A percentile compares a stretch with the other conserved stretches of the same genome.
phyloP scores from a whole-genome alignment of 2,329 filamentous ascomycete species.

The Aspergillus sp. region DNA sequence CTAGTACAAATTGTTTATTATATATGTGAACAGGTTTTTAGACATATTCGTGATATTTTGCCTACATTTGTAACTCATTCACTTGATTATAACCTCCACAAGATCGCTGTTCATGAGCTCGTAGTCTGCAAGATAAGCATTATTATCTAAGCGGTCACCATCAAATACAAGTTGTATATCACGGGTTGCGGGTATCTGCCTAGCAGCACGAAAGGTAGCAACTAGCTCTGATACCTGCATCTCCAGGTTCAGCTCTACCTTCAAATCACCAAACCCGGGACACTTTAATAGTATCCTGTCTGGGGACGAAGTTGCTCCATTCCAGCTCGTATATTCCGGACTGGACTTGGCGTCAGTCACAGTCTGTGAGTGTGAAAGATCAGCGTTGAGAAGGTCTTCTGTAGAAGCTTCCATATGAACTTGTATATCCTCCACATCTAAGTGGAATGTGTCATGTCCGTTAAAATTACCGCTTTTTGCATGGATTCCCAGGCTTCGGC shows the following conservation, averaged over 20 bases:
- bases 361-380: slow-evolving; percentile 5
- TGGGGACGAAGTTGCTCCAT: background rate
- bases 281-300: slow-evolving; percentile 51
- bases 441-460: slow-evolving; percentile 50
- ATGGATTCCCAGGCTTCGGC: slow-evolving; percentile 65
- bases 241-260: slow-evolving; percentile 45
- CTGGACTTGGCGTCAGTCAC: slow-evolving; percentile 1
- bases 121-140: slow-evolving; percentile 59
- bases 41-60: background rate
- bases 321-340: background rate
- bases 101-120: slow-evolving; percentile 75
- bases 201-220: slow-evolving; percentile 60
- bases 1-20: too few species aligned
- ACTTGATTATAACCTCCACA: slow-evolving; percentile 70
- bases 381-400: slow-evolving; percentile 46
- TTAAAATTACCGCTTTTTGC: slow-evolving; percentile 43
- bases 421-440: slow-evolving; percentile 54
- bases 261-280: slow-evolving; percentile 53
- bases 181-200: slow-evolving; percentile 53
- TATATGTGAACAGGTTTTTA: too few species aligned
- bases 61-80: background rate
- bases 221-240: slow-evolving; percentile 66
- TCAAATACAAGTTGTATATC: slow-evolving; percentile 70
- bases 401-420: slow-evolving; percentile 81
- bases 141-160: slow-evolving; percentile 68